phyloP scores from a whole-genome alignment of 2,329 filamentous ascomycete genomes.

The Botrytis fragariae region DNA sequence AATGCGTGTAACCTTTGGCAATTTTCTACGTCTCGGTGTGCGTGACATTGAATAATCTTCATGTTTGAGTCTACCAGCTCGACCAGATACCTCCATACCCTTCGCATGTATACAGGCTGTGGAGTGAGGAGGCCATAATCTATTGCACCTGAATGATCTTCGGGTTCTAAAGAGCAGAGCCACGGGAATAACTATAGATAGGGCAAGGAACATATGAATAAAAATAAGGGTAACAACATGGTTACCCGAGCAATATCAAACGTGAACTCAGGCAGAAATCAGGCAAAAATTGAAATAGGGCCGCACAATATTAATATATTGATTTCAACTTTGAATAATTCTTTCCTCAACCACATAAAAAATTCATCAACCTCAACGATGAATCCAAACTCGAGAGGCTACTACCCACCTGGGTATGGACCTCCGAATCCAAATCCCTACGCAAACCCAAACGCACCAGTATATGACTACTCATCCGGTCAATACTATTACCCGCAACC shows the following conservation, averaged over 20 bases:
- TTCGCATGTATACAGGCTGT: too few species aligned
- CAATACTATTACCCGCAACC: neutral
- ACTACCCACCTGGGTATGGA: neutral
- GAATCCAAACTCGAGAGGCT: neutral
- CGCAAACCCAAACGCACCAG: neutral
- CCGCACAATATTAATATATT: neutral
- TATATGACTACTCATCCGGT: neutral
- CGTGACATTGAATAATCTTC: too few species aligned
- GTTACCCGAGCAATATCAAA: neutral
- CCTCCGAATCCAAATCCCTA: neutral
- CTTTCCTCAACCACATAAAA: neutral
- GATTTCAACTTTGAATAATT: neutral
- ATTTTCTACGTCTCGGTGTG: too few species aligned
- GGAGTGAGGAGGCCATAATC: too few species aligned
- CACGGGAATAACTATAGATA: neutral
- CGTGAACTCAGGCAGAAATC: neutral
- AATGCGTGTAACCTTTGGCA: too few species aligned
- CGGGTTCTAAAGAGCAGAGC: too few species aligned
- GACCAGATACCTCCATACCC: too few species aligned
- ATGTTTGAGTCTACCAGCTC: too few species aligned
- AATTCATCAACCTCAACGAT: neutral
- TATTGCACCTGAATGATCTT: too few species aligned
- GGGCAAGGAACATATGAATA: neutral
- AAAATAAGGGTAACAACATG: neutral
- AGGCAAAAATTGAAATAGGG: neutral